These are phyloP conservation scores for Lathyrus tuberosus DNA, from an alignment of 306 rosid species.

Conservation along the genomic window DNA sequence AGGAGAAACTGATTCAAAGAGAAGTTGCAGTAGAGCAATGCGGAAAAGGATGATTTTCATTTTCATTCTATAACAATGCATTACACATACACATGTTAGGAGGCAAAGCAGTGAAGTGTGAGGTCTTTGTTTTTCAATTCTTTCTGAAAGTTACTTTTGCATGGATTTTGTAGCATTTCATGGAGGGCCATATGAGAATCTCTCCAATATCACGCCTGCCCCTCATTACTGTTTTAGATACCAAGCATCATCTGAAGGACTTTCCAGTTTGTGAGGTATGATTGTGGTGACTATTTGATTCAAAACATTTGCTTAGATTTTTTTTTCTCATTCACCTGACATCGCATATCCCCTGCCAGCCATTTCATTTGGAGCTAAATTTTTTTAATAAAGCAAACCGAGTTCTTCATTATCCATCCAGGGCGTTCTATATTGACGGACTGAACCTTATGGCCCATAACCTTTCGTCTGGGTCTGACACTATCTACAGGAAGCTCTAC, in stretches of 20 bases:
- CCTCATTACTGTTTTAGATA: conserved; percentile 75
- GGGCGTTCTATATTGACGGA: conserved; percentile 86
- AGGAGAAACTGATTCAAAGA: conserved; percentile 1
- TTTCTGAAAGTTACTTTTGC: conserved; percentile 28
- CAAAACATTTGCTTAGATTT: conserved; percentile 11
- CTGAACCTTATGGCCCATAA: conserved; percentile 81
- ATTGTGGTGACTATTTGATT: conserved; percentile 33
- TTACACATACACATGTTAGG: conserved; percentile 2
- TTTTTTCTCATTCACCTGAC: conserved; percentile 41
- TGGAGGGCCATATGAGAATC: conserved; percentile 94
- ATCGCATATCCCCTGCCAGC: conserved; percentile 58
- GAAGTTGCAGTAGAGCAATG: conserved; percentile 12
- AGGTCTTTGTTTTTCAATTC: conserved; percentile 11
- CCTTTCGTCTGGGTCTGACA: conserved; percentile 74
- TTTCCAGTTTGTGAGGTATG: conserved; percentile 78
- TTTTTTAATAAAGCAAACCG: conserved; percentile 92
- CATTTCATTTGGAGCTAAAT: conserved; percentile 90
- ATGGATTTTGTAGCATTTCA: conserved; percentile 75
- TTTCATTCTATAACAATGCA: conserved; percentile 14
- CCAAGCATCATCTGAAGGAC: conserved; percentile 86
- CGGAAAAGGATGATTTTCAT: background rate
- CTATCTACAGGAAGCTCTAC: conserved; percentile 79
- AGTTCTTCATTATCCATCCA: conserved; percentile 91
- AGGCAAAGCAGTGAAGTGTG: conserved; percentile 23
- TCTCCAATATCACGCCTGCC: conserved; percentile 95